These are phyloP conservation scores for Chamaenerion angustifolium DNA, from an alignment of 345 rosid species.

Conservation along the genomic window DNA sequence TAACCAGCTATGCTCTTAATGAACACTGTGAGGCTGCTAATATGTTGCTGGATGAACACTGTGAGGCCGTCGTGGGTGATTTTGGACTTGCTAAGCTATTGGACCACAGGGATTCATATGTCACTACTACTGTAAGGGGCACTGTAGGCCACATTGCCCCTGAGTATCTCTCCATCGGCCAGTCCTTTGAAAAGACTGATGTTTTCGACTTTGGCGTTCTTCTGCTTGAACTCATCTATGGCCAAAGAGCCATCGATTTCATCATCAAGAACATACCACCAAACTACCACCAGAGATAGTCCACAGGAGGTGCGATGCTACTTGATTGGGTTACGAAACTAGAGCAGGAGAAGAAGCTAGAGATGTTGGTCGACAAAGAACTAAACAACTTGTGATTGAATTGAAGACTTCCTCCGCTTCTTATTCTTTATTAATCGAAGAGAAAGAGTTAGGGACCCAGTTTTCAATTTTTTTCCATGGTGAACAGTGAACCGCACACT, in stretches of 20 bases:
- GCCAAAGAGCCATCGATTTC: constrained; percentile 73
- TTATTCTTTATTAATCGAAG: too few species aligned
- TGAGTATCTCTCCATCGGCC: constrained; percentile 86
- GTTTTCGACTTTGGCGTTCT: constrained; percentile 91
- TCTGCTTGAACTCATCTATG: constrained; percentile 64
- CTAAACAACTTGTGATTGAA: constrained; percentile 23
- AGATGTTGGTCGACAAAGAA: constrained; percentile 78
- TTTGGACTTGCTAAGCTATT: constrained; percentile 86
- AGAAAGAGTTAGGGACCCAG: too few species aligned
- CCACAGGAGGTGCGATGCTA: constrained; percentile 73
- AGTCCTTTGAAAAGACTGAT: constrained; percentile 93
- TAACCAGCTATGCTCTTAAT: background rate
- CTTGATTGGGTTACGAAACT: constrained; percentile 92
- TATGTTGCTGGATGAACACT: constrained; percentile 71
- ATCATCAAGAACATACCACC: constrained; percentile 58
- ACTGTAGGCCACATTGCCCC: constrained; percentile 95
- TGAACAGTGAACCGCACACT: too few species aligned
- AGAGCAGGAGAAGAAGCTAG: constrained; percentile 81
- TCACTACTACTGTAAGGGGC: constrained; percentile 90
- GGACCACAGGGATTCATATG: constrained; percentile 79
- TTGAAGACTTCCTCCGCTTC: too few species aligned
- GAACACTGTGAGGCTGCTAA: constrained; percentile 88
- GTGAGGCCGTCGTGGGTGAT: constrained; percentile 88
- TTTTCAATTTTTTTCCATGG: too few species aligned
- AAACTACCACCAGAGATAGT: too few species aligned